phyloP scores from a whole-genome alignment of 495 filamentous ascomycete species.

The Penicillium canescens region DNA sequence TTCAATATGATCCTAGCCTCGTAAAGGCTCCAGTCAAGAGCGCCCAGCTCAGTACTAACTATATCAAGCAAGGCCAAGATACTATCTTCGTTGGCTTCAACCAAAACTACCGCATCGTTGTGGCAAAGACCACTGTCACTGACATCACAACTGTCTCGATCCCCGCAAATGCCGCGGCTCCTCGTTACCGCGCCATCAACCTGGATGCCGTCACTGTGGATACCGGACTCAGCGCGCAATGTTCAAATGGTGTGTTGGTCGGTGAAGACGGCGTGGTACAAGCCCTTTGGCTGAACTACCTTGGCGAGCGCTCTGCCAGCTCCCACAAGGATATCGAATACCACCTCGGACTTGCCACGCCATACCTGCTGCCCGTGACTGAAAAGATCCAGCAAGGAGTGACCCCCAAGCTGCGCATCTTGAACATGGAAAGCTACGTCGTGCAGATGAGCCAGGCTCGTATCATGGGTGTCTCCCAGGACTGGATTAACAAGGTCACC shows the following conservation, averaged over 20 bases:
- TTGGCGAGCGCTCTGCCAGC: slow-evolving; percentile 79
- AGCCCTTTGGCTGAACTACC: slow-evolving; percentile 93
- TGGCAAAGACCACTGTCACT: slow-evolving; percentile 91
- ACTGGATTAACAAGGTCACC: slow-evolving; percentile 90
- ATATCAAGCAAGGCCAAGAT: slow-evolving; percentile 84
- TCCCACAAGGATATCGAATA: slow-evolving; percentile 93
- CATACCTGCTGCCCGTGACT: slow-evolving; percentile 81
- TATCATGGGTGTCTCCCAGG: slow-evolving; percentile 94
- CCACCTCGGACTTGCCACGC: slow-evolving; percentile 89
- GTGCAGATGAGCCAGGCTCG: slow-evolving; percentile 98
- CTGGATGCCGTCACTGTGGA: slow-evolving; percentile 97
- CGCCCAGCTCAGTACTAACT: slow-evolving; percentile 75
- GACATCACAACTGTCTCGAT: slow-evolving; percentile 98
- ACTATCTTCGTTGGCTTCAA: slow-evolving; percentile 98
- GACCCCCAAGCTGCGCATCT: slow-evolving; percentile 78
- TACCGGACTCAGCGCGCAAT: slow-evolving; percentile 84
- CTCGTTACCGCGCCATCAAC: slow-evolving; percentile 94
- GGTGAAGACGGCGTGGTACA: slow-evolving; percentile 89
- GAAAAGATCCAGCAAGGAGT: slow-evolving; percentile 78
- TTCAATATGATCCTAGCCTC: slow-evolving; percentile 91
- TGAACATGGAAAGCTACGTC: slow-evolving; percentile 91
- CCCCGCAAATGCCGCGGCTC: slow-evolving; percentile 84
- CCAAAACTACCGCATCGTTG: slow-evolving; percentile 87
- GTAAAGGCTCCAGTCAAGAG: slow-evolving; percentile 92
- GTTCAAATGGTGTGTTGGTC: slow-evolving; percentile 91